Evolutionary conservation across 2,329 filamentous ascomycete genomes (phyloP), one percentile per base, ranked within the genome.

Genomic region (Cladorrhinum sp.): DNA sequence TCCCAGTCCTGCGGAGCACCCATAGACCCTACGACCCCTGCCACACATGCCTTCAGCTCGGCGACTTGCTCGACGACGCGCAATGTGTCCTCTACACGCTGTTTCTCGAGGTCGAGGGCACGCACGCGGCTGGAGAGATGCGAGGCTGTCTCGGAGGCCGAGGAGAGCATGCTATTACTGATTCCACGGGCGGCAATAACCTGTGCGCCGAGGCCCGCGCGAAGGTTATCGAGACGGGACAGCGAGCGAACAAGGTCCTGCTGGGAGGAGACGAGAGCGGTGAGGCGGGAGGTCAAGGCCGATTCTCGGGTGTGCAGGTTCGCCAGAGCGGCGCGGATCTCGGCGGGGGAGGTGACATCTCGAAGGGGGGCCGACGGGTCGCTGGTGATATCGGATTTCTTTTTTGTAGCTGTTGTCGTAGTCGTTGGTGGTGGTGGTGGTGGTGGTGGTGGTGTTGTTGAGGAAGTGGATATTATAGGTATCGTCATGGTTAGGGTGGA

Each of bases 1-100:
- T 99, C 95, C 95, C 95, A 99, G 77, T 99, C 95, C 75, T 99
- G 95, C 48, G 95, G 92, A 3, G 93, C 94, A 33, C 94, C 95
- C 95, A 99, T 99, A 62, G 91, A 96, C 18, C 93, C 95, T 24
- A 94, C 88, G 10, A 98, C 93, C 49, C 95, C 95, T 62, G 97
- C 86, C 36, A 98, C 91, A 73, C 95, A 99, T 8, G 95, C 91
- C 77, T 98, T 98, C 66, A 99, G 87, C 80, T 99, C 95, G 4
- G 91, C 90, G 14, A 99, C 94, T 77, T 97, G 93, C 75, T 98
- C 94, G 10, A 98, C 95, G 2, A 98, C 92, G 8, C 89, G 84
- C 60, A 99, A 79, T 0, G 95, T 98, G 55, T 92, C 88, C 73
- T 95, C 93, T 8, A 99, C 94, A 26, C 92, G 86, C 61, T 87